Evolutionary conservation across 75 land plant species (phyloP), one percentile per base, ranked within the genome.

Genomic region (Pinus albicaulis): DNA sequence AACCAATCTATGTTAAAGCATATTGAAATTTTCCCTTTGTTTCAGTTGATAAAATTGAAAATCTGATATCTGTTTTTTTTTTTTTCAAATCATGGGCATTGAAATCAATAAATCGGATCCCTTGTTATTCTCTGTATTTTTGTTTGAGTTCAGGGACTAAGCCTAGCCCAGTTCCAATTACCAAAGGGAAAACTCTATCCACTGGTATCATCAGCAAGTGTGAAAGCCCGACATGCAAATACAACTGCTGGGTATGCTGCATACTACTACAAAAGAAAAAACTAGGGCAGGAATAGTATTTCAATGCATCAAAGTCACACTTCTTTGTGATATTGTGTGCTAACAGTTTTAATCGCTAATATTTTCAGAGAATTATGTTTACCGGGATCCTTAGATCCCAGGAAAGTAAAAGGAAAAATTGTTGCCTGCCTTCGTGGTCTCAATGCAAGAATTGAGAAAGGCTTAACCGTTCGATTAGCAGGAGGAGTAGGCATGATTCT

Each of bases 401-500:
- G 13, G 19, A 82, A 76, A n/a, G 85, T 77, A 19, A 72, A 71
- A 44, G 85, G 75, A 16, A 84, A 77, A 66, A 82, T 84, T 56
- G 85, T 84, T 20, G 44, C 55, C 14, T 84, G 85, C 76, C 53
- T 38, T 48, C 41, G 60, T 22, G 85, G 85, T 28, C 3, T 5
- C 7, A 72, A 10, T 36, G 7, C 19, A 7, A 48, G 76, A 23
- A 11, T 82, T 3, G 73, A 44, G 20, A 28, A 80, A 34, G 34
- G 82, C 6, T 1, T 1, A 5, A 57, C 22, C n/a, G 86, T 84
- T 38, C 52, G 52, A 7, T 41, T 26, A 1, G 86, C 93, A 6
- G 89, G 86, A 53, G 86, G 86, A 36, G 76, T 57, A 5, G 86
- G 72, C n/a, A 78, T 78, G 81, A 82, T 84, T 63, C 76, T 84